These are phyloP conservation scores for Lojkania enalia DNA, from an alignment of 2,329 filamentous ascomycete genomes.

Conservation along the genomic window DNA sequence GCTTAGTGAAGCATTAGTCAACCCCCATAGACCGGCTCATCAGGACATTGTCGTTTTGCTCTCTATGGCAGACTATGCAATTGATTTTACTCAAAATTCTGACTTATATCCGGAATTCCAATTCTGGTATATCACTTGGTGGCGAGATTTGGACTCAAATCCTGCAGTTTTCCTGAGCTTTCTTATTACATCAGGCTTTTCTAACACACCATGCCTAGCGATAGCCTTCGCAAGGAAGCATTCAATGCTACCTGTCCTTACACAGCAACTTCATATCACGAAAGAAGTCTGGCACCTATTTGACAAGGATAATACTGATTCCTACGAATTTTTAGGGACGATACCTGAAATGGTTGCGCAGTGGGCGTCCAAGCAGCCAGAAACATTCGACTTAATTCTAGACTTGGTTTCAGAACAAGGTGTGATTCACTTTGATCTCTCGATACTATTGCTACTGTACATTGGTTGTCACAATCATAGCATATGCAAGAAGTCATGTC, in stretches of 20 bases:
- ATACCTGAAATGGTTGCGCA: constrained; percentile 4
- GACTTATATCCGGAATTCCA: not conserved
- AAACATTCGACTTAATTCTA: not conserved
- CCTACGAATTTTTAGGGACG: not conserved
- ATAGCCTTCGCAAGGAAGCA: not conserved
- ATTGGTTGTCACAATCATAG: not conserved
- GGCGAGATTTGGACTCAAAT: not conserved
- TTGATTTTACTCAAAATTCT: not conserved
- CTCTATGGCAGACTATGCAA: not conserved
- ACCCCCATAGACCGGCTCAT: not conserved
- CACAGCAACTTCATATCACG: not conserved
- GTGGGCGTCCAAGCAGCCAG: not conserved
- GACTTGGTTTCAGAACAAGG: not conserved
- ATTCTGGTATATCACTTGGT: not conserved
- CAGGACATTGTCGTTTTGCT: not conserved
- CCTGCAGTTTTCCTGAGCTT: not conserved
- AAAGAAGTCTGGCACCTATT: not conserved
- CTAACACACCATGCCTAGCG: not conserved
- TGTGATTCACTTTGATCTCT: not conserved
- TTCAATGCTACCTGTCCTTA: not conserved
- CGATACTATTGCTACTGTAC: not conserved
- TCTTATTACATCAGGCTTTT: not conserved
- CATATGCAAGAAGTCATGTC: not conserved
- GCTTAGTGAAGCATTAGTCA: constrained; percentile 1
- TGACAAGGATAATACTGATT: not conserved